Conservation (phyloP, 495 filamentous ascomycete species). For the Echria macrotheca region DNA sequence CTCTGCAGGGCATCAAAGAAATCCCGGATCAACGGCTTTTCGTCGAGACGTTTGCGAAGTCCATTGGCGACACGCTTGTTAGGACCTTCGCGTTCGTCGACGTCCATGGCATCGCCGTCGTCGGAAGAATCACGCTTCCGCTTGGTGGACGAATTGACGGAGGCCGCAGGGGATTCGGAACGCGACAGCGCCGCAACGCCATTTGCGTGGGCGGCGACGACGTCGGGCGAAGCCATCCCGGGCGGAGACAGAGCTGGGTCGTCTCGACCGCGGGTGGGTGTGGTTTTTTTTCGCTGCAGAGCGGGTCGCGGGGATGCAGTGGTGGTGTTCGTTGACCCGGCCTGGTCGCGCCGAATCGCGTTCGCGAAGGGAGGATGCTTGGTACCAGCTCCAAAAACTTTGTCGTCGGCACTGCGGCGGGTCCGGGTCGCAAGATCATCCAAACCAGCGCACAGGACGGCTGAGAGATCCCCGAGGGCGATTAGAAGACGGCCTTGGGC, state of each 20-base stretch:
- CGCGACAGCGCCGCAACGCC: conserved; percentile 35
- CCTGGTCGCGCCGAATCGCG: conserved; percentile 39
- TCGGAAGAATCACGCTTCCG: conserved; percentile 51
- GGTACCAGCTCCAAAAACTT: conserved; percentile 29
- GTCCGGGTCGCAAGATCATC: conserved; percentile 15
- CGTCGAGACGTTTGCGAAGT: conserved; percentile 15
- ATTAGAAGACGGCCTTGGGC: conserved; percentile 6
- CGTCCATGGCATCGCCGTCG: conserved; percentile 27
- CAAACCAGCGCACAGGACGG: conserved; percentile 18
- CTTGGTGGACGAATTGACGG: conserved; percentile 42
- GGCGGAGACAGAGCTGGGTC: conserved; percentile 12
- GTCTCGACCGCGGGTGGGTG: conserved; percentile 10
- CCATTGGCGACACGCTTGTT: conserved; percentile 27
- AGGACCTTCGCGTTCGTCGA: conserved; percentile 16
- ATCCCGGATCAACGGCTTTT: conserved; percentile 30
- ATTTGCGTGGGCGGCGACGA: conserved; percentile 35
- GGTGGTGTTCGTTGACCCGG: conserved; percentile 23
- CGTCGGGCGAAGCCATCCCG: conserved; percentile 40
- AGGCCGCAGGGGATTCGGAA: conserved; percentile 36
- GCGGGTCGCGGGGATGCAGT: conserved; percentile 18
- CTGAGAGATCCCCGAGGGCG: conserved; percentile 4
- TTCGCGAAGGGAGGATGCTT: conserved; percentile 24
- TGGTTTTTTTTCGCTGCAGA: neutral
- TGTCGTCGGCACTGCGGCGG: conserved; percentile 17
- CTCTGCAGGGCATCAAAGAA: conserved; percentile 41